Base-by-base conservation (phyloP, 2,329 filamentous ascomycete genomes). In the Stagonosporopsis rhizophila region DNA sequence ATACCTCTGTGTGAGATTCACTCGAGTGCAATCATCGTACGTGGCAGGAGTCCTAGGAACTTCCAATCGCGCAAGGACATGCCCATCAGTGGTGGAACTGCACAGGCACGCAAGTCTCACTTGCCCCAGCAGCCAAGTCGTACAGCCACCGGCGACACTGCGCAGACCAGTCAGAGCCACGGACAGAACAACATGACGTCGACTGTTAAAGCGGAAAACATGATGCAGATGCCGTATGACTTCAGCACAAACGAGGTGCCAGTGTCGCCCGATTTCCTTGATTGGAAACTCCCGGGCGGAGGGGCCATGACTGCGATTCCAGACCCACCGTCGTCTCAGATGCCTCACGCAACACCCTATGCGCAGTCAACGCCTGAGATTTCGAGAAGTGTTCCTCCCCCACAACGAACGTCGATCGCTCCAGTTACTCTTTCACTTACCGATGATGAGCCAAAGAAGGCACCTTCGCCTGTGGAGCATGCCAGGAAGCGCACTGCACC, bases 21-120 rank as follows among this genome's bases (percentile, higher is more conserved):
- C 27, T 97, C 94, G 0, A 90, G 92, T 1, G 91, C 94, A 2
- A 94, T 98, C 66, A 96, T 98, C 51, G 94, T 98, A 27, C 89
- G 94, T 59, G 94, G 94, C 32, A 86, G 94, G 67, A 97, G 93
- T 75, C 94, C 94, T 4, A 85, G 94, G 34, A 98, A 98, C 76
- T 98, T 98, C 75, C 92, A 96, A 75, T 90, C 92, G 9, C 85
- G 94, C 48, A 97, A 96, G 75, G 94, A 98, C 75, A 89, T 96
- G 58, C 92, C 94, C 2, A 83, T 98, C 42, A 85, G 92, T 50
- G 91, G 90, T 15, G 91, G 89, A 62, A 89, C 89, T 20, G 88
- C 88, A 23, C 90, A 90, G 25, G 84, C 89, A n/a, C 87, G 92
- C 37, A 93, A 95, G 60, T 60, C 72, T 37, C 72, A 76, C 47